Evolutionary conservation across 192 early-diverging fungal genomes (phyloP), one percentile per base, ranked within the genome.

Genomic region (Podila epicladia): DNA sequence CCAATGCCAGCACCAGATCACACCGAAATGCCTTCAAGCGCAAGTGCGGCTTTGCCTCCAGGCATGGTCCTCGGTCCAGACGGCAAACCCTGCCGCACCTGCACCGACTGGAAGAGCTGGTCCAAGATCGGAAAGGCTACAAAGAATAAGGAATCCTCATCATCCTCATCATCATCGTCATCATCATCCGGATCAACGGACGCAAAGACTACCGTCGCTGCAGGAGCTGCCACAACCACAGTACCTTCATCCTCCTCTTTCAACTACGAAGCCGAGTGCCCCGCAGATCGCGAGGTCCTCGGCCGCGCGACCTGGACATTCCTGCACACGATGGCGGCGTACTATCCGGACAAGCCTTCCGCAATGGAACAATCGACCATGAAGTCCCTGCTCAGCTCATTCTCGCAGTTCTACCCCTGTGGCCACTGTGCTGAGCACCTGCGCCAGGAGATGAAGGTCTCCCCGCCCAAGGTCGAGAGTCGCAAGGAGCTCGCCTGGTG

Each of bases 261-360:
- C 29, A 35, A 80, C 48, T 80, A 80, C 31, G 77, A 80, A 28
- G 62, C 79, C 58, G 88, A 90, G 55, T 97, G 95, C 74, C 96
- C 95, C 20, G 91, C 95, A 0, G 97, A 99, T 80, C 90, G 91
- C 7, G 84, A 87, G 64, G 86, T 87, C 35, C 92, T 99, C 24
- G 98, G 98, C 28, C 84, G 88, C 5, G 88, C 95, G n/a, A 96
- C 96, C 0, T 99, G 98, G 98, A 98, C 97, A 5, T 96, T 98
- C 65, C 86, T 99, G 60, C 98, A 99, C 82, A 97, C 97, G 1
- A 97, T 97, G 91, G 95, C 96, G 5, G 96, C 97, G 0, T 97
- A 99, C 85, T 99, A 99, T 75, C 97, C 98, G 0, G 91, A 94
- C 29, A 82, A 74, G 20, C 95, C 98, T 0, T 88, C 92, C 3